Percentiles rank a stretch among this genome's conserved stretches.
Evolutionary conservation across 2,329 filamentous ascomycete species (phyloP).

Genomic region (Knoxdaviesia capensis): DNA sequence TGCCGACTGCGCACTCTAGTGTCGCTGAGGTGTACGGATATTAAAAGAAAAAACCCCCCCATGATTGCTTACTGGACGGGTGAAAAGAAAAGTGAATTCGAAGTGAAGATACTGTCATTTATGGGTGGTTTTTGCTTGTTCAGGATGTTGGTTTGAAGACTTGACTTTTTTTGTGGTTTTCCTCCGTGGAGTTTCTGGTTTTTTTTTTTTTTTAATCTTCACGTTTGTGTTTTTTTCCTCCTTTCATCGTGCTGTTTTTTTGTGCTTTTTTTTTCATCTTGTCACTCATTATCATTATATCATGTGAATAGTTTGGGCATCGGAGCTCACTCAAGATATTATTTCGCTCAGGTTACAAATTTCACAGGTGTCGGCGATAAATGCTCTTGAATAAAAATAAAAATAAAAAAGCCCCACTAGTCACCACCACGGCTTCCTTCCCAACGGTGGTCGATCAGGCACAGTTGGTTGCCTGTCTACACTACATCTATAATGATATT

Average conservation of each 20-base stretch:
- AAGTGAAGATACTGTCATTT: neutral
- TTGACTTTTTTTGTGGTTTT: neutral
- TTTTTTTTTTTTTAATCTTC: neutral
- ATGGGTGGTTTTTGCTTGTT: neutral
- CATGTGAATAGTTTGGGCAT: conserved; percentile 1
- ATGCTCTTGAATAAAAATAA: too few relatives aligned
- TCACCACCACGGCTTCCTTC: too few relatives aligned
- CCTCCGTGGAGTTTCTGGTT: neutral
- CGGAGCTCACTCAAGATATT: conserved; percentile 1
- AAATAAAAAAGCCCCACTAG: too few relatives aligned
- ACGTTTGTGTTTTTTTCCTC: neutral
- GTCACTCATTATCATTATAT: neutral
- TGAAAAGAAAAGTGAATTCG: neutral
- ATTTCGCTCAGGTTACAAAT: too few relatives aligned
- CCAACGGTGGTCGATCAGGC: too few relatives aligned
- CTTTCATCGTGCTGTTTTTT: neutral
- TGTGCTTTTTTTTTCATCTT: neutral
- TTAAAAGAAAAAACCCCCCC: neutral
- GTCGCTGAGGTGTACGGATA: neutral
- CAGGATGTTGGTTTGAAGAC: neutral
- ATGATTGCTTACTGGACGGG: neutral
- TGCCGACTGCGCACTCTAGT: conserved; percentile 30
- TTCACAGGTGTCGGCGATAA: too few relatives aligned
- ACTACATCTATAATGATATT: too few relatives aligned
- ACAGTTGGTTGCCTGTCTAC: too few relatives aligned